phyloP scores from a whole-genome alignment of 2,329 filamentous ascomycete genomes.

The Paecilomyces dactylethromorphus region DNA sequence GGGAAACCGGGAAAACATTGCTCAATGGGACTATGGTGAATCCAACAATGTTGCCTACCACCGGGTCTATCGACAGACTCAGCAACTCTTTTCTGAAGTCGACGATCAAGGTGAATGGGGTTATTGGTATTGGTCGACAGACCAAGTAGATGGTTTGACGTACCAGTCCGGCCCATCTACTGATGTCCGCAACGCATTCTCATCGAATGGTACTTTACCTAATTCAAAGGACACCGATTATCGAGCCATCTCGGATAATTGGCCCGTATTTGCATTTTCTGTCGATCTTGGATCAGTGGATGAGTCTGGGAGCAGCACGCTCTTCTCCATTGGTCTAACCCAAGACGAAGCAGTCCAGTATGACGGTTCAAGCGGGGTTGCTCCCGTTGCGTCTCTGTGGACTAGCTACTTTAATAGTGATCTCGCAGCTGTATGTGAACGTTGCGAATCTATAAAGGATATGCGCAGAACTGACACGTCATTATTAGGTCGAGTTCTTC shows the following conservation, averaged over 20 bases:
- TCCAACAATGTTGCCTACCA: slow-evolving; percentile 56
- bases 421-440: slow-evolving; percentile 21
- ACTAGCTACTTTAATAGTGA: slow-evolving; percentile 42
- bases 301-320: slow-evolving; percentile 25
- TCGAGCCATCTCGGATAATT: slow-evolving; percentile 42
- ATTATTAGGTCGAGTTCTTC: slow-evolving; percentile 37
- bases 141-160: slow-evolving; percentile 32
- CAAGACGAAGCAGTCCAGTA: slow-evolving; percentile 47
- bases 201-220: slow-evolving; percentile 35
- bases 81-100: slow-evolving; percentile 41
- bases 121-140: slow-evolving; percentile 48
- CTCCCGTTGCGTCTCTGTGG: slow-evolving; percentile 42
- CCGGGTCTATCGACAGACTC: slow-evolving; percentile 44
- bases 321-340: slow-evolving; percentile 46
- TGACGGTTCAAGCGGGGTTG: slow-evolving; percentile 33
- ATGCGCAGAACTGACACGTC: background rate
- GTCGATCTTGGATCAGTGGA: slow-evolving; percentile 43
- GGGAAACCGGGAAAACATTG: slow-evolving; percentile 50
- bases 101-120: slow-evolving; percentile 48
- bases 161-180: slow-evolving; percentile 43
- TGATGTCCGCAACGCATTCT: slow-evolving; percentile 43
- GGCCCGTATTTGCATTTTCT: slow-evolving; percentile 50
- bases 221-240: slow-evolving; percentile 45
- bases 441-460: background rate
- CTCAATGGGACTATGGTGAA: slow-evolving; percentile 56